A percentile compares a stretch with the other conserved stretches of the same genome.
Evolutionary conservation across 306 rosid species (phyloP).

Genomic region (Cicer cuneatum): DNA sequence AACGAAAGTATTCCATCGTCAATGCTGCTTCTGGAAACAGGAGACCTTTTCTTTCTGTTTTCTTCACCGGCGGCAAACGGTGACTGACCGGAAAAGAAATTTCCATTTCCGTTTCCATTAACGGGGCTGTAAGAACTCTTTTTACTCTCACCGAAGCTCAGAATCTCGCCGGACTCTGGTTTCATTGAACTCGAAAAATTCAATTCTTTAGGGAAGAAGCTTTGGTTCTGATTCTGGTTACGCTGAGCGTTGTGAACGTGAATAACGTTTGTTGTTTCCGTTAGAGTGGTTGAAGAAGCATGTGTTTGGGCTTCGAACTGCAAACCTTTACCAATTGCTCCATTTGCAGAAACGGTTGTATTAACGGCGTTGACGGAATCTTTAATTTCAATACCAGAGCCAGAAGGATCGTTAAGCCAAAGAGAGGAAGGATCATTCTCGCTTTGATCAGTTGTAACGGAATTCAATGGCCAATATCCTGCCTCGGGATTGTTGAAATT

Average conservation of each 20-base stretch:
- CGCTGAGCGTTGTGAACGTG: slow-evolving; percentile 39
- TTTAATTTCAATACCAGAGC: background rate
- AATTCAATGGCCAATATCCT: slow-evolving; percentile 62
- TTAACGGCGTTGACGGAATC: background rate
- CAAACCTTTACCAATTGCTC: background rate
- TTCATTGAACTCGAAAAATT: slow-evolving; percentile 72
- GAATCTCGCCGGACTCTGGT: slow-evolving; percentile 88
- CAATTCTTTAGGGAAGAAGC: slow-evolving; percentile 65
- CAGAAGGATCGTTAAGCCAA: slow-evolving; percentile 69
- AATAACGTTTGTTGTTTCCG: slow-evolving; percentile 63
- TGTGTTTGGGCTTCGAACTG: slow-evolving; percentile 62
- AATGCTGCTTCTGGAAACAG: slow-evolving; percentile 62
- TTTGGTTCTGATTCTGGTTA: slow-evolving; percentile 50
- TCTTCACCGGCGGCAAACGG: slow-evolving; percentile 53
- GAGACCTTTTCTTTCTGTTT: slow-evolving; percentile 63
- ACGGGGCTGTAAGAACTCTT: slow-evolving; percentile 40
- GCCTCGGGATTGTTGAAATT: slow-evolving; percentile 68
- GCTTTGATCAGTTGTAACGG: slow-evolving; percentile 60
- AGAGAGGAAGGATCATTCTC: slow-evolving; percentile 84
- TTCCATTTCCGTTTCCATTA: slow-evolving; percentile 48
- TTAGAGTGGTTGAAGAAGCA: slow-evolving; percentile 52
- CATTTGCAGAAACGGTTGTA: background rate
- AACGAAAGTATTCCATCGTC: slow-evolving; percentile 97
- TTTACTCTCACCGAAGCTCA: slow-evolving; percentile 80
- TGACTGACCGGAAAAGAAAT: slow-evolving; percentile 58